Conservation (phyloP, 1,139 yeast species). For the Hyphopichia pseudoburtonii region DNA sequence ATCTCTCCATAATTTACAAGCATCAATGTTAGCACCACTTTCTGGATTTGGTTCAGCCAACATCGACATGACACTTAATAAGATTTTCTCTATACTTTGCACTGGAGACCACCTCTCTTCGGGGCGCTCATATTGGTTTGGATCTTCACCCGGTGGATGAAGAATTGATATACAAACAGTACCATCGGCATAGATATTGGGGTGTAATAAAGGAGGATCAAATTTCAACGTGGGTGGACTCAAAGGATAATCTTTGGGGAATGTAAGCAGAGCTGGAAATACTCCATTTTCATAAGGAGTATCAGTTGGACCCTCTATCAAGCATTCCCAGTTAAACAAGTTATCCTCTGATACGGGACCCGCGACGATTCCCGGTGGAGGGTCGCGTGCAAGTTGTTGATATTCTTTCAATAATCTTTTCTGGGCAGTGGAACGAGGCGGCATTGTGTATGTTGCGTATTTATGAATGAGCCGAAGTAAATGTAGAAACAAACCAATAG, state of each 20-base stretch:
- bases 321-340: conserved; percentile 86
- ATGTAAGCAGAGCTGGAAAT: conserved; percentile 77
- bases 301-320: conserved; percentile 89
- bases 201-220: conserved; percentile 85
- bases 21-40: conserved; percentile 96
- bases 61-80: conserved; percentile 92
- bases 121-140: conserved; percentile 90
- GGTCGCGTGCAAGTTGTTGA: conserved; percentile 78
- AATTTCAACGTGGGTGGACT: conserved; percentile 87
- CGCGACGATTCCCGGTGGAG: conserved; percentile 95
- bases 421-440: conserved; percentile 71
- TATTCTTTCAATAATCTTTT: conserved; percentile 83
- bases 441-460: conserved; percentile 24
- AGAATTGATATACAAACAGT: conserved; percentile 93
- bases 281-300: conserved; percentile 94
- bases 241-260: conserved; percentile 89
- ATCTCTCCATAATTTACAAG: conserved; percentile 93
- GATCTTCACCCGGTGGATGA: conserved; percentile 97
- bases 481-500: too few species aligned
- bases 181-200: conserved; percentile 91
- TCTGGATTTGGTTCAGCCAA: conserved; percentile 96
- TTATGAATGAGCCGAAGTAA: background rate
- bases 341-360: conserved; percentile 85
- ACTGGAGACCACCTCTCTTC: conserved; percentile 98
- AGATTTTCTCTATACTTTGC: conserved; percentile 92